Percentiles rank a stretch among this genome's conserved stretches.
Evolutionary conservation across 2,329 filamentous ascomycete genomes (phyloP).

Genomic region (Gyromitra esculenta): DNA sequence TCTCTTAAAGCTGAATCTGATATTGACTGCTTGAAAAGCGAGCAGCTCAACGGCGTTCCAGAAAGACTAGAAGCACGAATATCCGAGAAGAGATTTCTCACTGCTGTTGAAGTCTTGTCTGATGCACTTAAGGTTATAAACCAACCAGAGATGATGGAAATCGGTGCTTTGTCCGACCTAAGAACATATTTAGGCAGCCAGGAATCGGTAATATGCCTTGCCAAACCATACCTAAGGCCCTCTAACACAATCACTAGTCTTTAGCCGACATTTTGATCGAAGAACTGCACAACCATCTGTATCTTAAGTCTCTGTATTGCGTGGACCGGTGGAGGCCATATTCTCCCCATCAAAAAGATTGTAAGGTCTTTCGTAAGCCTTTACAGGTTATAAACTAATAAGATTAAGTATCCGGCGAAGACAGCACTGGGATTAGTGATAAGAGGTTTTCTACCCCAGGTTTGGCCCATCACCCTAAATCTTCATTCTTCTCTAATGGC

Average conservation of each 20-base stretch:
- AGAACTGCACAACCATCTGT: conserved; percentile 95
- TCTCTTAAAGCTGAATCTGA: conserved; percentile 3
- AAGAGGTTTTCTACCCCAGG: conserved; percentile 47
- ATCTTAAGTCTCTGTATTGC: conserved; percentile 97
- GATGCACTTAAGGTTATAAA: conserved; percentile 84
- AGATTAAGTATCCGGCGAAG: conserved; percentile 41
- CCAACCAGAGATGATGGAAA: conserved; percentile 87
- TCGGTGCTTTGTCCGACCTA: conserved; percentile 86
- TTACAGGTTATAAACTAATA: conserved; percentile 34
- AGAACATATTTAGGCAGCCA: conserved; percentile 91
- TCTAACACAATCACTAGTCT: conserved; percentile 61
- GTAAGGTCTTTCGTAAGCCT: conserved; percentile 17
- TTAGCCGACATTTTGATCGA: conserved; percentile 96
- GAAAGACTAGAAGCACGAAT: conserved; percentile 94
- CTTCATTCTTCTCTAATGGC: conserved; percentile 22
- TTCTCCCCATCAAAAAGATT: conserved; percentile 55
- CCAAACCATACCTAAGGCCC: conserved; percentile 13
- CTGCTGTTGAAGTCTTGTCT: conserved; percentile 90
- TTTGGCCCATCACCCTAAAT: conserved; percentile 1
- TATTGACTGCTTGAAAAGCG: conserved; percentile 61
- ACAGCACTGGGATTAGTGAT: conserved; percentile 25
- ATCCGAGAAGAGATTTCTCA: conserved; percentile 93
- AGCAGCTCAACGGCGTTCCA: conserved; percentile 87
- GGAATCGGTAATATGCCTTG: conserved; percentile 69
- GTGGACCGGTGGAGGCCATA: conserved; percentile 93